phyloP scores from a whole-genome alignment of 2,329 filamentous ascomycete genomes.

The Scedosporium apiospermum region DNA sequence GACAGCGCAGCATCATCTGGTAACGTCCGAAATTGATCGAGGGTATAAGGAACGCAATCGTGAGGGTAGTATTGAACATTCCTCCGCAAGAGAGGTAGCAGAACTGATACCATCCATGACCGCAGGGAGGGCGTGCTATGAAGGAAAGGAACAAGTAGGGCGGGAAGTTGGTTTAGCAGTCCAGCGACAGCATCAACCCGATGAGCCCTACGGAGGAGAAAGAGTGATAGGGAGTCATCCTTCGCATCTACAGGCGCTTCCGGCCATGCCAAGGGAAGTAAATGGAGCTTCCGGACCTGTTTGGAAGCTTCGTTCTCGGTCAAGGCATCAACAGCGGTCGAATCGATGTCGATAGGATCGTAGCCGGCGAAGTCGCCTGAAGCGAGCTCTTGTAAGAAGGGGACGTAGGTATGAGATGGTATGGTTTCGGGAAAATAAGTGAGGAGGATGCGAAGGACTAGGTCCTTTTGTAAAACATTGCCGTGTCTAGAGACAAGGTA shows the following conservation, averaged over 20 bases:
- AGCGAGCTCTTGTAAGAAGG: constrained; percentile 49
- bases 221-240: constrained; percentile 48
- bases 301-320: constrained; percentile 55
- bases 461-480: constrained; percentile 50
- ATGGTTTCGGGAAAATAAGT: constrained; percentile 68
- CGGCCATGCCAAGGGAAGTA: constrained; percentile 47
- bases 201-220: constrained; percentile 59
- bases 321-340: constrained; percentile 44
- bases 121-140: constrained; percentile 49
- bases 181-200: constrained; percentile 64
- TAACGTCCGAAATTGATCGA: constrained; percentile 55
- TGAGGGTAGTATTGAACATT: constrained; percentile 61
- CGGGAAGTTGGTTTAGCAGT: constrained; percentile 57
- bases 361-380: constrained; percentile 32
- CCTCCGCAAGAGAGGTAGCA: constrained; percentile 59
- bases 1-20: constrained; percentile 49
- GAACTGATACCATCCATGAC: constrained; percentile 58
- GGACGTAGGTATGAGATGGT: constrained; percentile 52
- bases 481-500: constrained; percentile 47
- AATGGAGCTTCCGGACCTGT: constrained; percentile 51
- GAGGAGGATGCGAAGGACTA: constrained; percentile 63
- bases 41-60: constrained; percentile 35
- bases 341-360: constrained; percentile 39
- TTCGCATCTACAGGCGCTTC: constrained; percentile 36
- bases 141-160: constrained; percentile 61